Percentiles rank a stretch among this genome's conserved stretches.
phyloP scores from a whole-genome alignment of 306 rosid species.

The Cercis canadensis region DNA sequence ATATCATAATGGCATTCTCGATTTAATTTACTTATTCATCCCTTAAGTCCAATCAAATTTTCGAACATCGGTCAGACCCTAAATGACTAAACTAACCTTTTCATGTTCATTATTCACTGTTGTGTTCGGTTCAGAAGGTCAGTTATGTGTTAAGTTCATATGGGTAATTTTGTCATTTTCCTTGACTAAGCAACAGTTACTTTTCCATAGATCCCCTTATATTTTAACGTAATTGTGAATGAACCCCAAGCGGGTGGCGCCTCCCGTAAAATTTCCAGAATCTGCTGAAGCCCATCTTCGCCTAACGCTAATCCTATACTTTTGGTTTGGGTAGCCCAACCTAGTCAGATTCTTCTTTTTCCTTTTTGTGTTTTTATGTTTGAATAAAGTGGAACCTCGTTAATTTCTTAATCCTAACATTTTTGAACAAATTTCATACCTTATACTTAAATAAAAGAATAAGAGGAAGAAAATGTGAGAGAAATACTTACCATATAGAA shows the following conservation, averaged over 20 bases:
- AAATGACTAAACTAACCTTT: slow-evolving; percentile 15
- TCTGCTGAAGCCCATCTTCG: background rate
- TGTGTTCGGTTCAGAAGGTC: background rate
- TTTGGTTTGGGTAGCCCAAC: background rate
- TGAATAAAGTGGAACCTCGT: too few relatives aligned
- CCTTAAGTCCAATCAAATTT: slow-evolving; percentile 42
- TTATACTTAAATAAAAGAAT: too few relatives aligned
- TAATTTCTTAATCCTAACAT: too few relatives aligned
- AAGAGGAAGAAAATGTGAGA: too few relatives aligned
- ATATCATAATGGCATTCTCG: slow-evolving; percentile 40
- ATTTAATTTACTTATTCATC: slow-evolving; percentile 35
- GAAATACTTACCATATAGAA: too few relatives aligned
- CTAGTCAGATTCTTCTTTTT: too few relatives aligned
- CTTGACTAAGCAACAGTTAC: too few relatives aligned
- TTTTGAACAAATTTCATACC: too few relatives aligned
- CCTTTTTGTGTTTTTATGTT: too few relatives aligned
- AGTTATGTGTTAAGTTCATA: background rate
- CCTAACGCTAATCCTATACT: background rate
- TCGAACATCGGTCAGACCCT: background rate
- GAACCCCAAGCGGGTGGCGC: background rate
- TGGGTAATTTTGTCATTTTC: background rate
- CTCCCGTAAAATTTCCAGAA: background rate
- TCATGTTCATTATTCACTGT: background rate
- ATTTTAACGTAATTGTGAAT: background rate
- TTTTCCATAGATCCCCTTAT: background rate